These are phyloP conservation scores for Talaromyces sp. DNA, from an alignment of 2,329 filamentous ascomycete genomes.

Conservation along the genomic window DNA sequence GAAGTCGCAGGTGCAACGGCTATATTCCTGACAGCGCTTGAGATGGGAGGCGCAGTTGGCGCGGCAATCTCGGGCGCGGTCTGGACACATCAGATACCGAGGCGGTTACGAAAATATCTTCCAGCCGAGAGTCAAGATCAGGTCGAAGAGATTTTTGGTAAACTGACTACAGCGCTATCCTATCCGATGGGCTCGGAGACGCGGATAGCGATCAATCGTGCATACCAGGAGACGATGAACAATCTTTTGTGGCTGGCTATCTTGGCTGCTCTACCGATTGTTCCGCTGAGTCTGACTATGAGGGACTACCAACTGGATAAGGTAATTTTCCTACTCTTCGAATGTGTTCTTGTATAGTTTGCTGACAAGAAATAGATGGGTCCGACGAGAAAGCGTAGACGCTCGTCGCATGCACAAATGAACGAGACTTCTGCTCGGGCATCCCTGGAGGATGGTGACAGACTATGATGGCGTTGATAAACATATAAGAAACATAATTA, in stretches of 20 bases:
- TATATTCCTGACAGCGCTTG: constrained; percentile 56
- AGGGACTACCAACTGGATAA: constrained; percentile 55
- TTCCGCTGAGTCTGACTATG: constrained; percentile 54
- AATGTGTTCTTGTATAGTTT: neutral
- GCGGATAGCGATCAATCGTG: constrained; percentile 56
- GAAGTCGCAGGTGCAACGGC: constrained; percentile 59
- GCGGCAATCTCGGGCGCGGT: constrained; percentile 58
- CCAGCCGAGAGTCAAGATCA: constrained; percentile 43
- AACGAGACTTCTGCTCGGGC: neutral
- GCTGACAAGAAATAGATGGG: constrained; percentile 25
- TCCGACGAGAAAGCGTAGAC: constrained; percentile 17
- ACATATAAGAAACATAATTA: neutral
- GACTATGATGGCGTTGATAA: neutral
- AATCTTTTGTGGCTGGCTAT: constrained; percentile 53
- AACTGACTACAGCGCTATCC: constrained; percentile 51
- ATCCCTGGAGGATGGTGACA: constrained; percentile 7
- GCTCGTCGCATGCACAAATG: neutral
- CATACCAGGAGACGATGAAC: constrained; percentile 62
- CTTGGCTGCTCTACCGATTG: constrained; percentile 51
- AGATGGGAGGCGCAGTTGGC: constrained; percentile 57
- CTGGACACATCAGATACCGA: constrained; percentile 57
- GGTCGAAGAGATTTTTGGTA: constrained; percentile 47
- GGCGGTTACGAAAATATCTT: constrained; percentile 47
- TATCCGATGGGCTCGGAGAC: constrained; percentile 55
- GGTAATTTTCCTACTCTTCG: constrained; percentile 20